Percentiles rank a stretch among this genome's conserved stretches.
Evolutionary conservation across 495 filamentous ascomycete genomes (phyloP).

Genomic region (Aspergillus wentii): DNA sequence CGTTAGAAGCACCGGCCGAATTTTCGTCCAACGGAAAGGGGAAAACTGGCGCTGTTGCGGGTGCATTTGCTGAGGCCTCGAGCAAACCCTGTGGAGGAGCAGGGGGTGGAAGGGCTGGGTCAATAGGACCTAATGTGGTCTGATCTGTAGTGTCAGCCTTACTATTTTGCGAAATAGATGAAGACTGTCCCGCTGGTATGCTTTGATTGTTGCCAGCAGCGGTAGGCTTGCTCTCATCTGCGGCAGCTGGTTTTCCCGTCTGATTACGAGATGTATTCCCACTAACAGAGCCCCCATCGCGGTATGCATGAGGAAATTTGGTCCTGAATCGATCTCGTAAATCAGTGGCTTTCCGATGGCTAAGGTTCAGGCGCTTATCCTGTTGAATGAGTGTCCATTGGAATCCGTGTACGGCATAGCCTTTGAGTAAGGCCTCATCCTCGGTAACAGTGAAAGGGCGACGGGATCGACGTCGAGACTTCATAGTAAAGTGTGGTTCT

Average conservation of each 20-base stretch:
- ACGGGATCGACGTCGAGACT: constrained; percentile 34
- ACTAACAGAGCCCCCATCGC: constrained; percentile 42
- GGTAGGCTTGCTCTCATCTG: constrained; percentile 2
- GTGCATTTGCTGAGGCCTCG: constrained; percentile 15
- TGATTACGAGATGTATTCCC: constrained; percentile 19
- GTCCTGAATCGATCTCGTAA: constrained; percentile 79
- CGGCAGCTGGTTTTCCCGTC: constrained; percentile 1
- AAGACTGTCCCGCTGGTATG: constrained; percentile 7
- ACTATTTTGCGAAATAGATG: constrained; percentile 9
- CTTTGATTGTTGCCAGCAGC: too few species aligned
- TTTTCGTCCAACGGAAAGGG: constrained; percentile 33
- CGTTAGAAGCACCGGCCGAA: constrained; percentile 10
- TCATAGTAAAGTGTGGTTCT: constrained; percentile 31
- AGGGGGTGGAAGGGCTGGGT: constrained; percentile 26
- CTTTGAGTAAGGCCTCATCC: constrained; percentile 70
- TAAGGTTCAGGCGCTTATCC: constrained; percentile 61
- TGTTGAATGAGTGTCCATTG: constrained; percentile 77
- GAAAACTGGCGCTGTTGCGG: constrained; percentile 14
- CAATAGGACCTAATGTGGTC: constrained; percentile 16
- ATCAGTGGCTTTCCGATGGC: constrained; percentile 68
- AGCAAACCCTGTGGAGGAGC: constrained; percentile 23
- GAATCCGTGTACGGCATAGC: constrained; percentile 69
- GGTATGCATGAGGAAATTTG: constrained; percentile 71
- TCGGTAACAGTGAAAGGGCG: constrained; percentile 69
- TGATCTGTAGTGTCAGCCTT: constrained; percentile 10